A percentile compares a stretch with the other conserved stretches of the same genome.
These are phyloP conservation scores for Oryza longistaminata DNA, from an alignment of 176 grass and related monocot species.

Conservation along the genomic window DNA sequence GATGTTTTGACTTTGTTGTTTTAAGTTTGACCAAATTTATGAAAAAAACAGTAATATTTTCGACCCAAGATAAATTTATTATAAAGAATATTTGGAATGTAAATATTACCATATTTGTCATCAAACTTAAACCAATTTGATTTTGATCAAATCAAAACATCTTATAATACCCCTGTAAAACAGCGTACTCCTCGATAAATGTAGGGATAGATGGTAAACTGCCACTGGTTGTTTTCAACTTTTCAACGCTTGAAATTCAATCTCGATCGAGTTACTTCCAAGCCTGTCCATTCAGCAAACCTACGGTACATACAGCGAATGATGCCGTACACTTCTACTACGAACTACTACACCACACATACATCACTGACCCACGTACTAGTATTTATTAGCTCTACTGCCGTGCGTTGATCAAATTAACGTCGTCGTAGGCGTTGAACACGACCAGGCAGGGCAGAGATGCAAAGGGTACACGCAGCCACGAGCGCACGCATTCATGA, in stretches of 20 bases:
- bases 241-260: not conserved
- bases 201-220: not conserved
- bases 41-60: too few relatives aligned
- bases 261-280: not conserved
- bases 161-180: not conserved
- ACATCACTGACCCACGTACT: too few relatives aligned
- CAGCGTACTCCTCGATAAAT: not conserved
- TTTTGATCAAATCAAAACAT: too few relatives aligned
- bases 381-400: conserved; percentile 7
- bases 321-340: not conserved
- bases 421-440: conserved; percentile 25
- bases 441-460: not conserved
- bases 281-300: not conserved
- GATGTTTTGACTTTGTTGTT: too few relatives aligned
- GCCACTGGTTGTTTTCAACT: not conserved
- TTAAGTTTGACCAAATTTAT: too few relatives aligned
- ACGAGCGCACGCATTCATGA: not conserved
- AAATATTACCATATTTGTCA: too few relatives aligned
- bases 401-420: conserved; percentile 48
- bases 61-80: too few relatives aligned
- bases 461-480: not conserved
- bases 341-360: too few relatives aligned
- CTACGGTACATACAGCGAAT: conserved; percentile 12
- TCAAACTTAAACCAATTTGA: too few relatives aligned
- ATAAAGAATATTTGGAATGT: too few relatives aligned